A percentile compares a stretch with the other conserved stretches of the same genome.
These are phyloP conservation scores for Abrus pulchellus DNA, from an alignment of 306 rosid species.

Conservation along the genomic window DNA sequence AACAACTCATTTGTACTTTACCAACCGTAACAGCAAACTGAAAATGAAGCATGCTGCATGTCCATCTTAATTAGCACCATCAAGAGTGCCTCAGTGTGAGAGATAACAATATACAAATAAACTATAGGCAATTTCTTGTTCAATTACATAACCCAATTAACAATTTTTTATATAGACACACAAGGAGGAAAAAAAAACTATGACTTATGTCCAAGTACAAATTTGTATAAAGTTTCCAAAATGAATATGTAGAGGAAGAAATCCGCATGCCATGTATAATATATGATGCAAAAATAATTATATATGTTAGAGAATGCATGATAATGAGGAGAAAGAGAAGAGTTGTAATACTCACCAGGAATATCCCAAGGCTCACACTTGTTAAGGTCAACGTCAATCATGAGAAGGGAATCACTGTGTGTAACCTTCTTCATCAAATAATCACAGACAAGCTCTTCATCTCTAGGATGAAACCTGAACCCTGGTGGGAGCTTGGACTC, in stretches of 20 bases:
- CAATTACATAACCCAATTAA: constrained; percentile 18
- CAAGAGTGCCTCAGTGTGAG: constrained; percentile 18
- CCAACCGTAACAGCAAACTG: constrained; percentile 39
- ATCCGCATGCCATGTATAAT: background rate
- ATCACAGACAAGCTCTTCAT: constrained; percentile 92
- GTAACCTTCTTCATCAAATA: constrained; percentile 78
- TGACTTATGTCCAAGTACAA: background rate
- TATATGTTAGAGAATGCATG: constrained; percentile 24
- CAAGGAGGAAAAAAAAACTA: background rate
- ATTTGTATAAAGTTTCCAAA: constrained; percentile 5
- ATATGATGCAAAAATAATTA: background rate
- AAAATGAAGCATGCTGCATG: constrained; percentile 42
- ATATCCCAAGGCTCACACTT: constrained; percentile 98
- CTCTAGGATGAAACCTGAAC: constrained; percentile 94
- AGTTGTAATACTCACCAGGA: constrained; percentile 64
- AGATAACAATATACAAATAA: background rate
- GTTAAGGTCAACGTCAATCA: constrained; percentile 95
- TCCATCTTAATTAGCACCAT: constrained; percentile 25
- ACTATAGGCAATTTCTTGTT: background rate
- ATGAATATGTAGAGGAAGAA: background rate
- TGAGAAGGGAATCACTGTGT: constrained; percentile 61
- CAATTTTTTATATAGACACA: background rate
- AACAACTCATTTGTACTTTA: constrained; percentile 52
- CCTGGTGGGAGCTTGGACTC: constrained; percentile 93
- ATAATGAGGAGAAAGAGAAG: background rate